Evolutionary conservation across 352 stramenopile genomes (phyloP).

Genomic region (Globisporangium camurandrum): DNA sequence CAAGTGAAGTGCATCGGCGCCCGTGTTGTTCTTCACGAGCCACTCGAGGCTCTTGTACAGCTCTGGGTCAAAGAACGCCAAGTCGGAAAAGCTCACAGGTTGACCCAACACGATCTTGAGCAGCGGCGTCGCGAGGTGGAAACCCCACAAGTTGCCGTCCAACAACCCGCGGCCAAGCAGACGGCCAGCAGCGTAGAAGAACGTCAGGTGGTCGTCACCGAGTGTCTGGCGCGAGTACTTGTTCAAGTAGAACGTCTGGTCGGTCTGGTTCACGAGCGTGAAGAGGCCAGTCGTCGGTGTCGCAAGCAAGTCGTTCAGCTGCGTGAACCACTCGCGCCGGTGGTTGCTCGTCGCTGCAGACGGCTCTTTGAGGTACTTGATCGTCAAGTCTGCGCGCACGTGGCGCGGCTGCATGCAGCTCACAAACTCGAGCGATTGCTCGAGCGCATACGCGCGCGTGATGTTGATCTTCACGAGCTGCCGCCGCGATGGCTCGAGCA

Average conservation of each 20-base stretch:
- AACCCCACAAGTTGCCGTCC: conserved; percentile 88
- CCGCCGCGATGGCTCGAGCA: conserved; percentile 31
- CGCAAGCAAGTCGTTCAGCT: conserved; percentile 58
- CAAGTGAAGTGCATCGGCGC: conserved; percentile 23
- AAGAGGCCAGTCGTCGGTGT: conserved; percentile 43
- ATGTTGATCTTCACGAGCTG: conserved; percentile 43
- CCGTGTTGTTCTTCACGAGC: conserved; percentile 30
- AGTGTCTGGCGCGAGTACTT: conserved; percentile 38
- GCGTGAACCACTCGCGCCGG: conserved; percentile 85
- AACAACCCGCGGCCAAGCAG: conserved; percentile 54
- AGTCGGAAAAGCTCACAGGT: conserved; percentile 84
- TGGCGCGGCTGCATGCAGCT: conserved; percentile 43
- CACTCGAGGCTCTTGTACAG: conserved; percentile 41
- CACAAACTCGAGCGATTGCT: conserved; percentile 61
- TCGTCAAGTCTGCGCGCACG: conserved; percentile 52
- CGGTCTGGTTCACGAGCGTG: conserved; percentile 40
- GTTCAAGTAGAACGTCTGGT: conserved; percentile 60
- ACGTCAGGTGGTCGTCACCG: conserved; percentile 52
- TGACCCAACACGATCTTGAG: conserved; percentile 97
- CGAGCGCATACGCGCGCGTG: conserved; percentile 42
- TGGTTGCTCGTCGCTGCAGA: conserved; percentile 77
- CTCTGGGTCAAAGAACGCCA: conserved; percentile 35
- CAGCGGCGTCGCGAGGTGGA: conserved; percentile 91
- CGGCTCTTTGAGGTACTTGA: conserved; percentile 76
- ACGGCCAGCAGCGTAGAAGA: conserved; percentile 51